These are phyloP conservation scores for Pholiota conissans DNA, from an alignment of 768 basidiomycete species.

Conservation along the genomic window DNA sequence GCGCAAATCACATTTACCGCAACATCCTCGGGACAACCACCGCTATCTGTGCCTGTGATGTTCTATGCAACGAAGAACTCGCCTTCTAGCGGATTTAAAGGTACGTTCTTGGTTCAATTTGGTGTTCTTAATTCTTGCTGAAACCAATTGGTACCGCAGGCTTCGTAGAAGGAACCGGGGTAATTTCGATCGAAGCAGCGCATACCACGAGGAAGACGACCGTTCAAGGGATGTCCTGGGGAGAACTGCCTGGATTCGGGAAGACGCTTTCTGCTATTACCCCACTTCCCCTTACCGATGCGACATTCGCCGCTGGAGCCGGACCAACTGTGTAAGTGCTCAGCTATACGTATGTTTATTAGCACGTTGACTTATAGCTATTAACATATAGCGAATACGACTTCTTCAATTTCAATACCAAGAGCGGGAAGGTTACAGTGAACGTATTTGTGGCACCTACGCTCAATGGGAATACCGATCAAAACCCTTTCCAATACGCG, in stretches of 20 bases:
- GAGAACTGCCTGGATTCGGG: constrained; percentile 59
- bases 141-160: constrained; percentile 33
- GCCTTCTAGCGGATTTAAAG: constrained; percentile 47
- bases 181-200: constrained; percentile 65
- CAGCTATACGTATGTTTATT: neutral
- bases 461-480: constrained; percentile 48
- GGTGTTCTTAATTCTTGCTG: no score
- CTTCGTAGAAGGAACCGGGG: constrained; percentile 64
- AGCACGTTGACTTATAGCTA: neutral
- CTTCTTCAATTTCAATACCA: constrained; percentile 60
- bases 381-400: constrained; percentile 53
- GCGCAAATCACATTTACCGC: constrained; percentile 49
- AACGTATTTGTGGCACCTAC: constrained; percentile 52
- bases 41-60: constrained; percentile 28
- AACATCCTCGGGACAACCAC: constrained; percentile 38
- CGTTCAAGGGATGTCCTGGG: constrained; percentile 56
- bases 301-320: constrained; percentile 58
- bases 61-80: constrained; percentile 38
- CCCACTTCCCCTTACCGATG: constrained; percentile 53
- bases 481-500: constrained; percentile 52
- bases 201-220: constrained; percentile 50
- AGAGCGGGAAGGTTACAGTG: constrained; percentile 46
- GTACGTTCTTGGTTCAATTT: no score
- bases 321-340: constrained; percentile 57
- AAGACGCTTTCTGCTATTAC: constrained; percentile 61